These are phyloP conservation scores for Lasiodiplodia citricola DNA, from an alignment of 2,329 filamentous ascomycete species.

Conservation along the genomic window DNA sequence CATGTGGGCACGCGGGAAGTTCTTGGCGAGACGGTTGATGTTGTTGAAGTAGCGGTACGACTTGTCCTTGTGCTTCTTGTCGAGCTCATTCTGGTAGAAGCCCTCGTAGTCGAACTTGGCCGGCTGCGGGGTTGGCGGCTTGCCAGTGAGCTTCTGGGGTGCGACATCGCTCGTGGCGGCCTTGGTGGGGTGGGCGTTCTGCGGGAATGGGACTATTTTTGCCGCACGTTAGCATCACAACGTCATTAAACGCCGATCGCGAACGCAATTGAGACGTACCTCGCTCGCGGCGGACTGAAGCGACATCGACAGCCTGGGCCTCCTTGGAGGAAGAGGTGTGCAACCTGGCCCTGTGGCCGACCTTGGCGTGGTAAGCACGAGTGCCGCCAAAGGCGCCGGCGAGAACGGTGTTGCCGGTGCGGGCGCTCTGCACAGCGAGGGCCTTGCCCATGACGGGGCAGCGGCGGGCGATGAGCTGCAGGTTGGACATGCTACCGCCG, in stretches of 20 bases:
- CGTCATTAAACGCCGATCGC: conserved; percentile 8
- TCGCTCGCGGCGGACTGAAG: conserved; percentile 56
- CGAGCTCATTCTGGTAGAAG: conserved; percentile 86
- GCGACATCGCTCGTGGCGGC: conserved; percentile 29
- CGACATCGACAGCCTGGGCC: conserved; percentile 75
- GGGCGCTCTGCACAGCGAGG: conserved; percentile 77
- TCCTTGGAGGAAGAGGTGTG: conserved; percentile 81
- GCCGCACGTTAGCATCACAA: conserved; percentile 27
- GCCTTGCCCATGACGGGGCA: conserved; percentile 99
- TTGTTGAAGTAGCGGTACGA: conserved; percentile 99
- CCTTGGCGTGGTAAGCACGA: conserved; percentile 54
- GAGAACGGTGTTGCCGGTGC: conserved; percentile 51
- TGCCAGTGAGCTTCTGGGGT: conserved; percentile 38
- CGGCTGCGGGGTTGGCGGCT: conserved; percentile 54
- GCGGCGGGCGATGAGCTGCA: conserved; percentile 90
- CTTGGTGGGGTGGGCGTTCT: conserved; percentile 31
- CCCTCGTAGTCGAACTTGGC: conserved; percentile 85
- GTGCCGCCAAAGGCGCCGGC: conserved; percentile 56
- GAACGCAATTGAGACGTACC: conserved; percentile 44
- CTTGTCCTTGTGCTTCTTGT: conserved; percentile 99
- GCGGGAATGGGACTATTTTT: conserved; percentile 39
- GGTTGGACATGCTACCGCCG: conserved; percentile 93
- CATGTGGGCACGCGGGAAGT: conserved; percentile 95
- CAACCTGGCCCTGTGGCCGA: conserved; percentile 69
- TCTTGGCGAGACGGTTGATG: conserved; percentile 96